Percentiles rank a stretch among this genome's conserved stretches.
phyloP scores from a whole-genome alignment of 1,139 yeast species.

The Arxiozyma heterogenica region DNA sequence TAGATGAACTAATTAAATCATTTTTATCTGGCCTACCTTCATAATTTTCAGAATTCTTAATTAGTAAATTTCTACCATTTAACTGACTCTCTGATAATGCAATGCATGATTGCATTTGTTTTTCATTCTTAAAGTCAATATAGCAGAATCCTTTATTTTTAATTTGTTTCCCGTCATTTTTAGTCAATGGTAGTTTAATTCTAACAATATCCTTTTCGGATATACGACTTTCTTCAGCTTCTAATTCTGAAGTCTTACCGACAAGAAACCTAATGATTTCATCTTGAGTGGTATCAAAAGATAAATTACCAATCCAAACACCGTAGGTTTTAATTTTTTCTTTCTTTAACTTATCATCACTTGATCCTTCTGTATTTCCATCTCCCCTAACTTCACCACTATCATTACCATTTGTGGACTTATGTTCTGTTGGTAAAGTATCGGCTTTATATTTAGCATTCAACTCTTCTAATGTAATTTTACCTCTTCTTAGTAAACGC shows the following conservation, averaged over 20 bases:
- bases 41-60: conserved; percentile 70
- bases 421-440: conserved; percentile 30
- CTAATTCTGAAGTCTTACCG: conserved; percentile 44
- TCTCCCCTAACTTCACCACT: conserved; percentile 13
- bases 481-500: conserved; percentile 70
- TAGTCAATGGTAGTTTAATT: conserved; percentile 58
- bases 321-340: conserved; percentile 42
- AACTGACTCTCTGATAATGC: conserved; percentile 60
- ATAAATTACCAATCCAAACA: conserved; percentile 90
- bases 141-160: conserved; percentile 77
- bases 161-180: conserved; percentile 42
- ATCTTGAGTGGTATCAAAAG: conserved; percentile 75
- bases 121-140: conserved; percentile 62
- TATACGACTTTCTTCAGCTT: conserved; percentile 33
- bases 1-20: conserved; percentile 38
- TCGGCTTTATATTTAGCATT: conserved; percentile 38
- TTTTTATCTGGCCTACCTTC: conserved; percentile 80
- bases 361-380: neutral
- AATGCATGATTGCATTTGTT: conserved; percentile 57
- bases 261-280: conserved; percentile 59
- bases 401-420: conserved; percentile 13
- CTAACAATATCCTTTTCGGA: conserved; percentile 44
- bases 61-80: conserved; percentile 78
- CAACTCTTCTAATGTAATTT: conserved; percentile 50
- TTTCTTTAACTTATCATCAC: conserved; percentile 30